phyloP scores from a whole-genome alignment of 2,329 filamentous ascomycete species.

The Aspergillus transmontanensis region DNA sequence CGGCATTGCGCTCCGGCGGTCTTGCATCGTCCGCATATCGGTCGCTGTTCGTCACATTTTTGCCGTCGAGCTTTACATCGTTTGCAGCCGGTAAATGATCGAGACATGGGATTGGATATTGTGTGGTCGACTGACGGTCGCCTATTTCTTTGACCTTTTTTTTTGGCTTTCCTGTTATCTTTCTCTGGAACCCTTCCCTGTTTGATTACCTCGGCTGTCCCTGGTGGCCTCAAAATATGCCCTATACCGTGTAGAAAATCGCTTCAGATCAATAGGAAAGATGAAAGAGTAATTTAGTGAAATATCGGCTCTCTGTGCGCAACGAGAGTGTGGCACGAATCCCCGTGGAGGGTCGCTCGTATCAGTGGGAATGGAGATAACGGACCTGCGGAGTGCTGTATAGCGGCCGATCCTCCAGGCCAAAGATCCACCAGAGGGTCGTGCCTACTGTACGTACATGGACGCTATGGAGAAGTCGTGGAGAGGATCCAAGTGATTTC shows the following conservation, averaged over 20 bases:
- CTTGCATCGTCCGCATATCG: slow-evolving; percentile 44
- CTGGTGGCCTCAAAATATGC: not conserved
- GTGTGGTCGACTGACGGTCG: slow-evolving; percentile 1
- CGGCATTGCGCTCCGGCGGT: slow-evolving; percentile 40
- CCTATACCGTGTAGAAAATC: not conserved
- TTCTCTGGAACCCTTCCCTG: not conserved
- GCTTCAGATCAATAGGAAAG: not conserved
- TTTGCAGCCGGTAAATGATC: slow-evolving; percentile 47
- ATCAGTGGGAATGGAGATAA: slow-evolving; percentile 16
- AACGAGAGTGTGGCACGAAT: not conserved
- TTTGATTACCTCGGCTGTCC: not conserved
- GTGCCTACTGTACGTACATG: not conserved
- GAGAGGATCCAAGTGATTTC: not conserved
- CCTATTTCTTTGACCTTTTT: slow-evolving; percentile 1
- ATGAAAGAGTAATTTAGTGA: not conserved
- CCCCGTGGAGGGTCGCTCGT: not conserved
- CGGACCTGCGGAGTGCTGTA: slow-evolving; percentile 15
- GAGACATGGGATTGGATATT: slow-evolving; percentile 34
- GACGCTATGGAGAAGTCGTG: not conserved
- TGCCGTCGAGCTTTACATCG: slow-evolving; percentile 48
- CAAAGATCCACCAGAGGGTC: slow-evolving; percentile 9
- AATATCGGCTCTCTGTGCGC: slow-evolving; percentile 4
- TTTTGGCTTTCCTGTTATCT: not conserved
- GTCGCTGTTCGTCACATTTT: slow-evolving; percentile 49
- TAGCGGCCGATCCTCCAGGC: slow-evolving; percentile 29